Evolutionary conservation across 345 rosid species (phyloP), one percentile per base, ranked within the genome.

Genomic region (Pistacia integerrima): DNA sequence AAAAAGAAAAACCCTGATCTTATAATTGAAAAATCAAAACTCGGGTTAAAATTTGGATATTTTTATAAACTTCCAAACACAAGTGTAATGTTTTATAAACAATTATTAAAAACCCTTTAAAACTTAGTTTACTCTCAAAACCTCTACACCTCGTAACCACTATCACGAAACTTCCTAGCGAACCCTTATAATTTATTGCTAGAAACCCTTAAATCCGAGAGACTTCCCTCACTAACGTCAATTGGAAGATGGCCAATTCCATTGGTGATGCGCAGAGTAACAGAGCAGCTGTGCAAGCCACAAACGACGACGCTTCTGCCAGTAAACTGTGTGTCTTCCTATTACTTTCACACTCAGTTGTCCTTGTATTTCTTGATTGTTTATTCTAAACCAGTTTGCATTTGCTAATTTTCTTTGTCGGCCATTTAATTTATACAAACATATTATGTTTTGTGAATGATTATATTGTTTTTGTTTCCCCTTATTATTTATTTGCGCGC

Each of bases 301-400:
- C 98, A 1, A 96, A 93, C 88, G 99, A 92, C 82, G 97, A 96
- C 76, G 98, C 97, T 66, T 91, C 99, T 30, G 98, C 98, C 80
- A 92, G 98, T 77, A 93, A 93, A 85, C 82, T 91, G 98, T 93
- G 63, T 58, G 89, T 70, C 36, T 44, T 41, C 48, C 52, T 28
- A 44, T 46, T 79, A 8, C 5, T 62, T 35, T 66, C n/a, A 12
- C 20, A 56, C 41, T 25, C 46, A 22, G 13, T 38, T 33, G 41
- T 3, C 20, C 17, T 56, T 18, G 4, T 11, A 0, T 12, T 67
- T 4, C 8, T 54, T 1, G 64, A 9, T 28, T 33, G 6, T 35
- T 63, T 63, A 5, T 28, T 63, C 10, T 14, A 17, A 62, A 48
- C 13, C 11, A 14, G 36, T 69, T 63, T 41, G 48, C 44, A 22